Evolutionary conservation across 306 rosid species (phyloP).

Genomic region (Nissolia schottii): DNA sequence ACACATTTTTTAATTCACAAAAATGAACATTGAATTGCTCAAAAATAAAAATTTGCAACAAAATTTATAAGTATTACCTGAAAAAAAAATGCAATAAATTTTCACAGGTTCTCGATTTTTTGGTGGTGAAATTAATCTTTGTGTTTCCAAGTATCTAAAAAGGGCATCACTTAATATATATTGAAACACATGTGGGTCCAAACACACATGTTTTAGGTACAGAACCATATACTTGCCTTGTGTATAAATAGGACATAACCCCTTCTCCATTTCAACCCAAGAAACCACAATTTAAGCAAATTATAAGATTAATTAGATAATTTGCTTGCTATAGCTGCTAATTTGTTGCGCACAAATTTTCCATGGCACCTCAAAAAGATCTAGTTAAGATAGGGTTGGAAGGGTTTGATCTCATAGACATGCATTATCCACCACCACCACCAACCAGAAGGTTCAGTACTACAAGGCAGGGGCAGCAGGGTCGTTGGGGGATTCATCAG

Average conservation of each 20-base stretch:
- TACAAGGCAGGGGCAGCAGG: conserved; percentile 4
- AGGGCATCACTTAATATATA: neutral
- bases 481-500: neutral
- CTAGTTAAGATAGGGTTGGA: conserved; percentile 36
- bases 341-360: neutral
- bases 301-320: neutral
- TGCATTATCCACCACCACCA: conserved; percentile 21
- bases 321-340: neutral
- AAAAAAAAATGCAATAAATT: too few relatives aligned
- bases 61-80: too few relatives aligned
- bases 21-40: too few relatives aligned
- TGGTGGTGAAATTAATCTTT: neutral
- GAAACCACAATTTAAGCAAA: neutral
- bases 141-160: neutral
- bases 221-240: neutral
- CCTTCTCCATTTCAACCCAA: neutral
- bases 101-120: too few relatives aligned
- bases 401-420: conserved; percentile 29
- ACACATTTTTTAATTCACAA: too few relatives aligned
- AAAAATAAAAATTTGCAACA: too few relatives aligned
- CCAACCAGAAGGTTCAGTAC: neutral
- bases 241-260: conserved; percentile 5
- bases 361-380: conserved; percentile 26
- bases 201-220: neutral
- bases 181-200: neutral